Conservation (phyloP, 2,329 filamentous ascomycete genomes). For the Neonectria punicea region DNA sequence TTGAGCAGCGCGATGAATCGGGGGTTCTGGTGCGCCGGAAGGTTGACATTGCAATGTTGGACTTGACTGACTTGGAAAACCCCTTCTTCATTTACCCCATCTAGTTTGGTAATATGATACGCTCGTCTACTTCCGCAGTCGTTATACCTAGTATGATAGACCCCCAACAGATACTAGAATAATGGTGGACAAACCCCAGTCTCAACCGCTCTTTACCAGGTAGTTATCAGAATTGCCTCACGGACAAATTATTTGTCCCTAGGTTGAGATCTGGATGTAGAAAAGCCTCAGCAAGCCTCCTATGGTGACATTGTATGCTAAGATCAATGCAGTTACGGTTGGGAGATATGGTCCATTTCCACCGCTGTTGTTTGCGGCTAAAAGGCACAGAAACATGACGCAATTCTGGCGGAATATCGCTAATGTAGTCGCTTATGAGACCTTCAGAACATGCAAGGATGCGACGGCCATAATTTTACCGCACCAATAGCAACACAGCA, state of each 20-base stretch:
- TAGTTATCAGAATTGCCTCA: no score
- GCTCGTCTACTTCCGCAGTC: not conserved
- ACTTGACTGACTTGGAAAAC: slow-evolving; percentile 54
- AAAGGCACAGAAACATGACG: not conserved
- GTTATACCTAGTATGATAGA: no score
- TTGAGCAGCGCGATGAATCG: slow-evolving; percentile 41
- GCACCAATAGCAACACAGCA: not conserved
- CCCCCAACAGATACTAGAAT: no score
- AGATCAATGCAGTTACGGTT: no score
- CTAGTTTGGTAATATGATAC: not conserved
- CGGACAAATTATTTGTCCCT: no score
- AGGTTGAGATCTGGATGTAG: no score
- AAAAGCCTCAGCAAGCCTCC: no score
- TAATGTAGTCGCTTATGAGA: not conserved
- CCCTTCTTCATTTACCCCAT: slow-evolving; percentile 50
- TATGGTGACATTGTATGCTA: no score
- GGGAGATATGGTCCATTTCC: not conserved
- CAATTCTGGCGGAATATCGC: not conserved
- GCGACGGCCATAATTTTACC: not conserved
- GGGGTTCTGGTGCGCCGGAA: slow-evolving; percentile 44
- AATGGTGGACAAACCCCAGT: no score
- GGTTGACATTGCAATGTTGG: slow-evolving; percentile 49
- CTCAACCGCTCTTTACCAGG: no score
- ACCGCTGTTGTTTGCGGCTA: not conserved
- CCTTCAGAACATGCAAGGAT: not conserved